Base-by-base conservation (phyloP, 768 basidiomycete species). In the Calocera cornea region DNA sequence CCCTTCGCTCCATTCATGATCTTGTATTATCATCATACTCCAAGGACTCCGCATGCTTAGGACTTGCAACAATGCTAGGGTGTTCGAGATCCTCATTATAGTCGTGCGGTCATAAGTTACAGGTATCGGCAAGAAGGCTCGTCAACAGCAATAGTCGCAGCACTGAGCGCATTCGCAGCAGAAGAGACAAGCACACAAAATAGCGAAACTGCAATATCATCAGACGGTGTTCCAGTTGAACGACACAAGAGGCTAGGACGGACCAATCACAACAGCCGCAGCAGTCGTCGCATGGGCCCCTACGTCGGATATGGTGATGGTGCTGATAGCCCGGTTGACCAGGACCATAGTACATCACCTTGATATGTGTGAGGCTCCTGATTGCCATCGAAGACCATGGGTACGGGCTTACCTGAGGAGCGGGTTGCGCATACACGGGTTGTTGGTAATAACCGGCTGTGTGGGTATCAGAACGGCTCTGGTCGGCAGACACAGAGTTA, bases 91-190 rank as follows among this genome's bases (percentile, higher is more conserved):
- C 54, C 31, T 60, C 54, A 60, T 60, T 60, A 60, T 10, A 60
- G 54, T 60, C 54, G 16, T 60, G 7, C 2, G 31, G 22, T 60
- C 54, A 22, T 60, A 60, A 31, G 27, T 29, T 60, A 60, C 31
- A 60, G 24, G 27, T 29, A 33, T 8, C n/a, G n/a, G n/a, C 24
- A 27, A 33, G 44, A 8, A 27, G 27, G 24, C 14, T 29, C 27
- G 14, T 60, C 27, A 60, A 19, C 54, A 60, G 54, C 54, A 60
- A 27, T 60, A 60, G 31, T 60, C 54, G 31, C 54, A 60, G 19
- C 54, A 60, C 27, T 60, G 54, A 3, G 54, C 54, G 22, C 54
- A 60, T 60, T 60, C 54, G 19, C 54, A 60, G 31, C 54, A 60
- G 27, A 60, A 60, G 11, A 60, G 31, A 19, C 54, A 60, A 60